Base-by-base conservation (phyloP, 257 asterid species). In the Fraxinus anomala region DNA sequence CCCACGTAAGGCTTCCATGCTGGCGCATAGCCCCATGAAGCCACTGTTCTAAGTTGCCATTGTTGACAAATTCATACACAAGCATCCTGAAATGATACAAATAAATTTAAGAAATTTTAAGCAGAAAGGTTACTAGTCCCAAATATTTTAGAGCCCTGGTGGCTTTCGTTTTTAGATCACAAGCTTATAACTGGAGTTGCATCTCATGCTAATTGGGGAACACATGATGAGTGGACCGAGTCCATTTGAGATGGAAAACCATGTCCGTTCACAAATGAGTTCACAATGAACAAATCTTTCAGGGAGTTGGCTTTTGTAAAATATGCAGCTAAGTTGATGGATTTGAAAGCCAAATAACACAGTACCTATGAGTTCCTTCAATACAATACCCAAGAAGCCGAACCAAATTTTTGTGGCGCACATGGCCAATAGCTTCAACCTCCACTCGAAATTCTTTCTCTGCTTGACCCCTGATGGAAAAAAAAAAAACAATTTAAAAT, bases 291-390 rank as follows among this genome's bases (percentile, higher is more conserved):
- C 36, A 72, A 39, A 70, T 23, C 65, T 54, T 39, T 51, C 14
- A 37, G 26, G 33, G 54, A 70, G 31, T 19, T 2, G 1, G 26
- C 66, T 56, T 56, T n/a, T 19, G 26, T 54, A 19, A 61, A 23
- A 61, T 8, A 61, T 8, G 30, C 5, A 8, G 1, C 6, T 10
- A 61, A 61, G 31, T 21, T 10, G 33, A 36, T 6, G 74, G 9
- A 39, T 11, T 39, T 47, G 56, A 40, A 61, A 33, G 72, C 33
- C 26, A 73, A 68, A 63, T 61, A 59, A 31, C 14, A 34, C 70
- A 21, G 59, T 88, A 95, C 99, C 99, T 91, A 81, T 91, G 97
- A 83, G 97, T 95, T 91, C 99, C 99, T 93, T 95, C 99, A 71
- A 95, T 89, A 80, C 98, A 95, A 74, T 95, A 93, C 76, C 99